Evolutionary conservation across 768 basidiomycete species (phyloP).

Genomic region (Podaxis sp.): DNA sequence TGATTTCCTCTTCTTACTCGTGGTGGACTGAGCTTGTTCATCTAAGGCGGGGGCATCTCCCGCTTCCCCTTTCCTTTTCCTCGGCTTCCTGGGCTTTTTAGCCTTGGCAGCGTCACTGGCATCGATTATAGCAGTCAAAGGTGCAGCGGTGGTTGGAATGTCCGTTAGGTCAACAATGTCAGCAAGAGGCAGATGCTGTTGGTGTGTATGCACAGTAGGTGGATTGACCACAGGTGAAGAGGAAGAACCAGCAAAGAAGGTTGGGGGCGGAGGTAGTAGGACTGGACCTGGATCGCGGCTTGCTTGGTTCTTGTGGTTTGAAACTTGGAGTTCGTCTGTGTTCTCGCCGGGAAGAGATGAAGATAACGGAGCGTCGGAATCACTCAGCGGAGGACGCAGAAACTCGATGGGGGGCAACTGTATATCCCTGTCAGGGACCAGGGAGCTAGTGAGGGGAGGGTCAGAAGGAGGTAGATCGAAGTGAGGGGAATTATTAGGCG

Average conservation of each 20-base stretch:
- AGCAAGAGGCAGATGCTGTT: neutral
- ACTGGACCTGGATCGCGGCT: slow-evolving; percentile 15
- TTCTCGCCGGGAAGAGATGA: slow-evolving; percentile 28
- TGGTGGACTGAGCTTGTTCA: neutral
- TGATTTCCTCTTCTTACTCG: neutral
- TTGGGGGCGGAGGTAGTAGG: slow-evolving; percentile 31
- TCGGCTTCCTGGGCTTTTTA: slow-evolving; percentile 26
- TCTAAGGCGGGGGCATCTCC: neutral
- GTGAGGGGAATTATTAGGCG: slow-evolving; percentile 26
- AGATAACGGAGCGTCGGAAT: slow-evolving; percentile 22
- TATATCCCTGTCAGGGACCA: slow-evolving; percentile 1
- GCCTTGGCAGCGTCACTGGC: slow-evolving; percentile 14
- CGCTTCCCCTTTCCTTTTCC: slow-evolving; percentile 23
- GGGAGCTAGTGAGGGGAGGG: slow-evolving; percentile 19
- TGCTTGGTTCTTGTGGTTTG: slow-evolving; percentile 6
- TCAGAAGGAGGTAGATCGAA: slow-evolving; percentile 34
- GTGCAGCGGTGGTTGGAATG: slow-evolving; percentile 23
- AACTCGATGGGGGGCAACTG: slow-evolving; percentile 34
- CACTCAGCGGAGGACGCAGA: slow-evolving; percentile 23
- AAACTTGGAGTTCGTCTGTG: slow-evolving; percentile 27
- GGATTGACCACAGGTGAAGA: slow-evolving; percentile 21
- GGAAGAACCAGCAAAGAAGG: slow-evolving; percentile 48
- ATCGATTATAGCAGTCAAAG: neutral
- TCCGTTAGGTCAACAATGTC: slow-evolving; percentile 29
- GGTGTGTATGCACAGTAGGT: slow-evolving; percentile 16